phyloP scores from a whole-genome alignment of 2,329 filamentous ascomycete species.

The Pestalotiopsis sp. region DNA sequence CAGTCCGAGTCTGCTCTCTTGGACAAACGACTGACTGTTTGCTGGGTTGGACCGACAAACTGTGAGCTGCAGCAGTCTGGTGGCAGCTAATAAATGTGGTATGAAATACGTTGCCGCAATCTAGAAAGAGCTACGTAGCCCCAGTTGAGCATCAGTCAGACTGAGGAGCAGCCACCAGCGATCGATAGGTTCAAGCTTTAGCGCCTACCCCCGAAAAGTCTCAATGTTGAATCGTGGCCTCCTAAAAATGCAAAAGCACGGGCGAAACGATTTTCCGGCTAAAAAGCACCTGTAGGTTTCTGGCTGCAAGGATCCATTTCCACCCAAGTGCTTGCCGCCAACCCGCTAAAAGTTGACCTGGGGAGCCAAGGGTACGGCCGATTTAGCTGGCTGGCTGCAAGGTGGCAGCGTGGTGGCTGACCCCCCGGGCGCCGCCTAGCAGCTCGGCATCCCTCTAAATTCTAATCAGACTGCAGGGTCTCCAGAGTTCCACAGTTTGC shows the following conservation, averaged over 20 bases:
- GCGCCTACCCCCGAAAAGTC: not conserved
- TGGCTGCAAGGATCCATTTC: not conserved
- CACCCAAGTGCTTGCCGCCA: no score
- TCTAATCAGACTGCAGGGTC: no score
- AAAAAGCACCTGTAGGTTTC: not conserved
- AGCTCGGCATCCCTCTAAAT: no score
- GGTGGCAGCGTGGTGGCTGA: no score
- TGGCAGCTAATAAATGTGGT: not conserved
- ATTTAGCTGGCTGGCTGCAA: no score
- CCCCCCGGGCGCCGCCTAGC: no score
- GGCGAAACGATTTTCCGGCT: constrained; percentile 12
- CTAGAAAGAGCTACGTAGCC: constrained; percentile 13
- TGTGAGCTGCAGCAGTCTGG: not conserved
- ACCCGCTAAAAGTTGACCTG: no score
- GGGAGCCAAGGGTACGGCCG: no score
- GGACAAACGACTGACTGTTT: not conserved
- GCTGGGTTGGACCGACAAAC: not conserved
- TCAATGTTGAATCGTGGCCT: constrained; percentile 14
- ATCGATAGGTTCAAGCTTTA: not conserved
- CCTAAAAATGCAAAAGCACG: not conserved
- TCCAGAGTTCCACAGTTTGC: not conserved
- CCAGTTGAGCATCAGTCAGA: not conserved
- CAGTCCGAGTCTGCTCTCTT: no score
- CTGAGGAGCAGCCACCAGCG: not conserved
- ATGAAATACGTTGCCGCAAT: constrained; percentile 4